Percentiles rank a stretch among this genome's conserved stretches.
Conservation (phyloP, 2,329 filamentous ascomycete genomes). For the Alternaria dauci region DNA sequence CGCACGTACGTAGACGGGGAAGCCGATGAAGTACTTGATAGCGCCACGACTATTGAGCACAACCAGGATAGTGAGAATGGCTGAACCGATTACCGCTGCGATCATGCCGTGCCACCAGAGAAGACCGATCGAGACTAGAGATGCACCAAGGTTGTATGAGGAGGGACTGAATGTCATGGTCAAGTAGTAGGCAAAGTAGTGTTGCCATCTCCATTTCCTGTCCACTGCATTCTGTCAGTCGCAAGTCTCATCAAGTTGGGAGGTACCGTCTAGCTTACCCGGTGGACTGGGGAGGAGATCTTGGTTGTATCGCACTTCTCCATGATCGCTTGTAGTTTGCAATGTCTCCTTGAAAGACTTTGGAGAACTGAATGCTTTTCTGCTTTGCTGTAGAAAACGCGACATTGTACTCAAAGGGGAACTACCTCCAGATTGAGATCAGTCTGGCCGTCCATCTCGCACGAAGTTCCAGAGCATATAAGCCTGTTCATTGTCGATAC, state of each 20-base stretch:
- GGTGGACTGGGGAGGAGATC: constrained; percentile 32
- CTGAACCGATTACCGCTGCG: constrained; percentile 27
- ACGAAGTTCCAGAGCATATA: not conserved
- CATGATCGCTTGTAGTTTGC: constrained; percentile 15
- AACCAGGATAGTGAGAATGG: constrained; percentile 26
- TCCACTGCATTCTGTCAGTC: constrained; percentile 18
- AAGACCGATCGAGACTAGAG: constrained; percentile 28
- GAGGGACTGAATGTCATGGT: constrained; percentile 29
- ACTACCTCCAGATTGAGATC: not conserved
- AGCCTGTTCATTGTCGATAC: not conserved
- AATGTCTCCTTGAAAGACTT: constrained; percentile 32
- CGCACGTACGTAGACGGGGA: constrained; percentile 29
- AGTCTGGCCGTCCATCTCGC: not conserved
- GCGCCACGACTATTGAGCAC: constrained; percentile 31
- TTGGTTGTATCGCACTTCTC: constrained; percentile 24
- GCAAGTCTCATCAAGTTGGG: not conserved
- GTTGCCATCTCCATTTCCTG: constrained; percentile 30
- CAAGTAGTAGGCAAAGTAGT: constrained; percentile 33
- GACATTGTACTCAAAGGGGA: constrained; percentile 2
- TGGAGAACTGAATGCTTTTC: constrained; percentile 33
- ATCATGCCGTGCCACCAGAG: constrained; percentile 33
- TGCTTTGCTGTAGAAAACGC: constrained; percentile 25
- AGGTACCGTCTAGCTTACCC: not conserved
- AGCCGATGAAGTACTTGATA: constrained; percentile 31
- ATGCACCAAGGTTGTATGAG: constrained; percentile 31